Evolutionary conservation across 345 rosid species (phyloP).

Genomic region (Triadica sebifera): DNA sequence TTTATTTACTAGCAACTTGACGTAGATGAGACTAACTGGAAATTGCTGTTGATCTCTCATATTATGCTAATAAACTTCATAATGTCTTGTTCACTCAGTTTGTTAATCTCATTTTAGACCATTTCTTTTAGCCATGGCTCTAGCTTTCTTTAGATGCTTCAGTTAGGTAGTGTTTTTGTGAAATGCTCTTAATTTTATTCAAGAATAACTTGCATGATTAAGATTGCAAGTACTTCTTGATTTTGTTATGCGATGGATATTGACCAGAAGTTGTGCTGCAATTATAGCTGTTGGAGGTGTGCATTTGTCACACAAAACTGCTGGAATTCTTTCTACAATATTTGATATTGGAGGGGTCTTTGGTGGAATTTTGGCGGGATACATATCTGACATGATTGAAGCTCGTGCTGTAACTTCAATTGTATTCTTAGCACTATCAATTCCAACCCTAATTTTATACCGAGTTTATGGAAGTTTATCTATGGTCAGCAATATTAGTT

Average conservation of each 20-base stretch:
- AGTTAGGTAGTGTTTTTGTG: not conserved
- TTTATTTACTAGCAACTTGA: not conserved
- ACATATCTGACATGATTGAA: slow-evolving; percentile 65
- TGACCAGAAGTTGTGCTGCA: slow-evolving; percentile 21
- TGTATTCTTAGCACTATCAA: slow-evolving; percentile 61
- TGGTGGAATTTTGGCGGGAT: slow-evolving; percentile 79
- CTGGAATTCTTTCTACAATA: slow-evolving; percentile 76
- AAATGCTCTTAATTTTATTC: not conserved
- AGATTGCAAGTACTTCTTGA: not conserved
- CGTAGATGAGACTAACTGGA: not conserved
- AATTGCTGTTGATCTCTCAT: not conserved
- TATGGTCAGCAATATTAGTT: slow-evolving; percentile 48
- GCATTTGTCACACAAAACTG: slow-evolving; percentile 72
- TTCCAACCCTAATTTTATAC: slow-evolving; percentile 69
- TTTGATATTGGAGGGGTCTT: slow-evolving; percentile 85
- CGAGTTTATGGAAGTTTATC: slow-evolving; percentile 63
- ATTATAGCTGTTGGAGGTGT: slow-evolving; percentile 78
- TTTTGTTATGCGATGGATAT: not conserved
- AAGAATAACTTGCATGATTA: not conserved
- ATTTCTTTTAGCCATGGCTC: not conserved
- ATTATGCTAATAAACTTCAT: not conserved
- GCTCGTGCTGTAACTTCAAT: slow-evolving; percentile 81
- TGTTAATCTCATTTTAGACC: not conserved
- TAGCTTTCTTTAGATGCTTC: slow-evolving; percentile 11
- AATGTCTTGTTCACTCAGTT: not conserved